phyloP scores from a whole-genome alignment of 768 basidiomycete species.

The Phaffia australis region DNA sequence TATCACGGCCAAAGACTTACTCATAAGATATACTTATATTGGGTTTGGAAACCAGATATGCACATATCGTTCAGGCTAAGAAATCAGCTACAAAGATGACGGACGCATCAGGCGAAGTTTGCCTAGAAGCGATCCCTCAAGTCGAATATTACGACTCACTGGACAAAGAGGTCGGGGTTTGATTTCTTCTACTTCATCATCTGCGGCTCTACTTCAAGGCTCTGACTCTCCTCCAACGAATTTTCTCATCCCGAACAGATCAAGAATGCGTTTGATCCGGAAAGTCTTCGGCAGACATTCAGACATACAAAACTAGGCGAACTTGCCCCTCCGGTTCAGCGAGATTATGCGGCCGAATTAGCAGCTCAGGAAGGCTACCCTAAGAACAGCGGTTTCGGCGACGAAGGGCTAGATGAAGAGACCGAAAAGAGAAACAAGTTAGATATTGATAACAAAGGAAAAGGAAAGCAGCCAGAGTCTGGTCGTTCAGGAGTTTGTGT shows the following conservation, averaged over 20 bases:
- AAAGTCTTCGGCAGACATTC: slow-evolving; percentile 8
- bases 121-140: slow-evolving; percentile 64
- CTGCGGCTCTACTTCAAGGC: not conserved
- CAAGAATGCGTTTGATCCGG: slow-evolving; percentile 3
- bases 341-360: not conserved
- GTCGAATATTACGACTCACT: slow-evolving; percentile 73
- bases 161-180: slow-evolving; percentile 1
- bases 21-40: not conserved
- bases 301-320: slow-evolving; percentile 3
- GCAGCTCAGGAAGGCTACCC: not conserved
- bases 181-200: slow-evolving; percentile 26
- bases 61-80: slow-evolving; percentile 75
- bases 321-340: not conserved
- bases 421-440: not conserved
- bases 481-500: too few relatives aligned
- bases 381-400: not conserved
- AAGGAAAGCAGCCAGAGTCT: slow-evolving; percentile 11
- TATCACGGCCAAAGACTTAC: not conserved
- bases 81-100: slow-evolving; percentile 76
- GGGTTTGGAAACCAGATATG: slow-evolving; percentile 50
- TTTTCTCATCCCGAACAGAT: not conserved
- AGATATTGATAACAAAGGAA: not conserved
- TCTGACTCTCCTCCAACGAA: not conserved
- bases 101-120: slow-evolving; percentile 57
- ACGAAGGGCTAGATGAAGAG: not conserved